phyloP scores from a whole-genome alignment of 202 grass and related monocot genomes.

The Carex sylvatica region DNA sequence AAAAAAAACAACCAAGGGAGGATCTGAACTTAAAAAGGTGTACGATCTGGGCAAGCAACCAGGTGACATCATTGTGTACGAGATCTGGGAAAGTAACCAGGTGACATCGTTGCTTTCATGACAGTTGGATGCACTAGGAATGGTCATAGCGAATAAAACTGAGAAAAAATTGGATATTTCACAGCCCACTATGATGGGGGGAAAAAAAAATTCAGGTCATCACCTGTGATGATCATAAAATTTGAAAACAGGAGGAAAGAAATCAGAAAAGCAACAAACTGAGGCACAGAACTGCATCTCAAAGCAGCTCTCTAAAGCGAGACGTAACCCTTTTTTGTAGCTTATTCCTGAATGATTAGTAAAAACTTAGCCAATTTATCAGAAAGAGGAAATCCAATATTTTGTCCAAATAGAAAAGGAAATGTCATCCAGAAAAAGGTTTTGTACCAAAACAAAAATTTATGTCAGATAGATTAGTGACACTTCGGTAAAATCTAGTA shows the following conservation, averaged over 20 bases:
- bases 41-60: conserved; percentile 34
- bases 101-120: conserved; percentile 51
- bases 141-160: neutral
- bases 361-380: neutral
- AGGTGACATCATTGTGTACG: conserved; percentile 24
- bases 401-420: neutral
- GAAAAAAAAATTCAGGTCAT: too few species aligned
- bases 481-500: neutral
- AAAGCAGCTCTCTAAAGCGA: conserved; percentile 55
- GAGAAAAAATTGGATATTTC: too few species aligned
- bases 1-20: too few species aligned
- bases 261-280: too few species aligned
- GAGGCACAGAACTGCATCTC: conserved; percentile 44
- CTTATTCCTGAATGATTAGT: conserved; percentile 61
- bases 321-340: conserved; percentile 80
- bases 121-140: neutral
- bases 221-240: too few species aligned
- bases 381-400: neutral
- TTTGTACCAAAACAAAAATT: neutral
- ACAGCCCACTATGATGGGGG: too few species aligned
- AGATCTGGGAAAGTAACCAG: too few species aligned
- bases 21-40: too few species aligned
- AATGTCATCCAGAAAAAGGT: neutral
- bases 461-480: neutral
- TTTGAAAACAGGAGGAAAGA: too few species aligned